Conservation (phyloP, 2,329 filamentous ascomycete genomes). For the Fusarium avenaceum region DNA sequence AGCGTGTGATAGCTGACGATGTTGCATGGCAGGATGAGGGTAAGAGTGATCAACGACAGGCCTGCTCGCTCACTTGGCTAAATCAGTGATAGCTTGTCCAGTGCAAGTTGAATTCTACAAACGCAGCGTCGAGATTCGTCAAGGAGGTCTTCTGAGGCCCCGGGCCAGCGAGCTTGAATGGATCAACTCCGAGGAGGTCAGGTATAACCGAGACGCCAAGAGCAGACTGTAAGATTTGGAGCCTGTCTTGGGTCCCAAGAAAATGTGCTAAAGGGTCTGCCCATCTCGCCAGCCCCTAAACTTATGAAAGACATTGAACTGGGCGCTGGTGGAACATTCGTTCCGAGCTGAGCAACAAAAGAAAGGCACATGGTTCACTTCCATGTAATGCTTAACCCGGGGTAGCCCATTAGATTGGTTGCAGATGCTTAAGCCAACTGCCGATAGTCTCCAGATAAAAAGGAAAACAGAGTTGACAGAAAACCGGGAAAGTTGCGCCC, state of each 20-base stretch:
- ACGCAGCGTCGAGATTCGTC: conserved; percentile 6
- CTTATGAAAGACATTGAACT: background rate
- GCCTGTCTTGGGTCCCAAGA: conserved; percentile 3
- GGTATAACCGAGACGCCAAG: background rate
- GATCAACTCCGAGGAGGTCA: background rate
- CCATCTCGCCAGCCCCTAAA: conserved; percentile 1
- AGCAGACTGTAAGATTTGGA: conserved; percentile 4
- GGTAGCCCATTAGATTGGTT: conserved; percentile 3
- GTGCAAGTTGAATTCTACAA: background rate
- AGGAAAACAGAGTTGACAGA: conserved; percentile 20
- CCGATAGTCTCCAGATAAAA: conserved; percentile 24
- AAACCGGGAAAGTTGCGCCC: conserved; percentile 20
- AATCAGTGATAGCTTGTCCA: conserved; percentile 25
- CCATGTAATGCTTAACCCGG: background rate
- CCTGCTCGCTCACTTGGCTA: conserved; percentile 5
- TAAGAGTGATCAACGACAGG: conserved; percentile 1
- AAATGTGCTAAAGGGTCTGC: conserved; percentile 2
- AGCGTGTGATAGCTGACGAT: conserved; percentile 27
- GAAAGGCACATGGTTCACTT: background rate
- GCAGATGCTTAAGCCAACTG: conserved; percentile 15
- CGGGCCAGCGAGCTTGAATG: conserved; percentile 4
- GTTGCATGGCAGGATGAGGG: conserved; percentile 26
- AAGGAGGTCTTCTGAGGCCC: background rate
- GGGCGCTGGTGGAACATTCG: background rate
- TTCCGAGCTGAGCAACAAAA: background rate